Percentiles rank a stretch among this genome's conserved stretches.
Conservation (phyloP, 192 early-diverging fungal species). For the Linnemannia zychae region DNA sequence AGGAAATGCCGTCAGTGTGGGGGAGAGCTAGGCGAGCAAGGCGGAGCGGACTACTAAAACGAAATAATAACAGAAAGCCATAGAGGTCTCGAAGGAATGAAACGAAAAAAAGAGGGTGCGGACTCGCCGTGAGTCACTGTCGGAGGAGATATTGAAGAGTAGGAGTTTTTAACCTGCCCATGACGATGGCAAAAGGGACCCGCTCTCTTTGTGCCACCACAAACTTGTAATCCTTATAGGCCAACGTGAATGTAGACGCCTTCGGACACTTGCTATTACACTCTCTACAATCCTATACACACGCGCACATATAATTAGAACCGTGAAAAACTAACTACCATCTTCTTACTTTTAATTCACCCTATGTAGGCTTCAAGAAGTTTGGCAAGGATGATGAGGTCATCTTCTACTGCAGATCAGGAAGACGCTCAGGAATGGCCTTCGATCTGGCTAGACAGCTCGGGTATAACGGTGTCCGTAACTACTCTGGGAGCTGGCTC, state of each 20-base stretch:
- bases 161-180: not conserved
- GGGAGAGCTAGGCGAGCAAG: not conserved
- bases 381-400: slow-evolving; percentile 65
- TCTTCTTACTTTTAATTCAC: not conserved
- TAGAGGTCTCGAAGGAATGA: not conserved
- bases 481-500: slow-evolving; percentile 66
- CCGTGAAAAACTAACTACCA: not conserved
- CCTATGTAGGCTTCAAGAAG: slow-evolving; percentile 65
- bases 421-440: slow-evolving; percentile 74
- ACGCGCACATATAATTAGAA: not conserved
- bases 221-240: not conserved
- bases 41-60: not conserved
- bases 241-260: not conserved
- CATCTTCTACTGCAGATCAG: slow-evolving; percentile 79
- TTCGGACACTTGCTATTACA: not conserved
- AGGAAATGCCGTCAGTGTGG: slow-evolving; percentile 47
- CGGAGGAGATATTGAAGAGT: not conserved
- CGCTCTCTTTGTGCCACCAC: not conserved
- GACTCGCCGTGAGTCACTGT: not conserved
- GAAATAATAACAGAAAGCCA: not conserved
- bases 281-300: not conserved
- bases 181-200: not conserved
- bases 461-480: slow-evolving; percentile 63
- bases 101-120: not conserved
- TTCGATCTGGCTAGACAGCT: slow-evolving; percentile 67